Percentiles rank a stretch among this genome's conserved stretches.
Conservation (phyloP, 2,329 filamentous ascomycete genomes). For the Epichloe aotearoae region DNA sequence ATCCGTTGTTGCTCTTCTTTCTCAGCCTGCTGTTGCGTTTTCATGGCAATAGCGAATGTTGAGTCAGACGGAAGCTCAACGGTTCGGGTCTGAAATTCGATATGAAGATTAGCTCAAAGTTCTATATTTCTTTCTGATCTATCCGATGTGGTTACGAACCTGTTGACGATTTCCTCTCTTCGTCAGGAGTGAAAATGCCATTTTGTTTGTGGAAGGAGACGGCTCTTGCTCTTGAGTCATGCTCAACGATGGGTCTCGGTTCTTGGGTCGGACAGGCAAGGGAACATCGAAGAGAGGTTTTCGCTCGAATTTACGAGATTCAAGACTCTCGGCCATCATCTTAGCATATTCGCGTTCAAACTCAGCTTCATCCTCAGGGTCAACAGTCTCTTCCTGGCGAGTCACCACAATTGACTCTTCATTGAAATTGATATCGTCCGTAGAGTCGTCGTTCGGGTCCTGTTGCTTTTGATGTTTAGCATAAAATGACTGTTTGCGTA, state of each 20-base stretch:
- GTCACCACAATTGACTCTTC: conserved; percentile 90
- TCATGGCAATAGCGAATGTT: conserved; percentile 91
- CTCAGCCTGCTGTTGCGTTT: conserved; percentile 86
- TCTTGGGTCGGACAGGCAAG: conserved; percentile 68
- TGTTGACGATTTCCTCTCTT: conserved; percentile 94
- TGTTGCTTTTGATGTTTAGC: conserved; percentile 14
- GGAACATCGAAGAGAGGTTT: conserved; percentile 95
- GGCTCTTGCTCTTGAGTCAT: conserved; percentile 15
- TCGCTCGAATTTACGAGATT: conserved; percentile 90
- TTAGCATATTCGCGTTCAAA: conserved; percentile 97
- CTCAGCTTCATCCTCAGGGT: conserved; percentile 89
- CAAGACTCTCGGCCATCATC: conserved; percentile 94
- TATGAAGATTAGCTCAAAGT: not conserved
- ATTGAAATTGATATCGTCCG: conserved; percentile 51
- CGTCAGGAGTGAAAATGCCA: conserved; percentile 93
- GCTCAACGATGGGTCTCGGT: conserved; percentile 39
- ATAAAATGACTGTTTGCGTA: not conserved
- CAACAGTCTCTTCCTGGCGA: conserved; percentile 75
- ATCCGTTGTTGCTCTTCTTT: conserved; percentile 95
- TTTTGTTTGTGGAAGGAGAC: conserved; percentile 38
- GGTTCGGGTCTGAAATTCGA: conserved; percentile 56
- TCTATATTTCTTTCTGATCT: not conserved
- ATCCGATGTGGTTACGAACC: conserved; percentile 29
- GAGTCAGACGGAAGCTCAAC: conserved; percentile 86
- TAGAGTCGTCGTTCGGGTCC: conserved; percentile 36